Evolutionary conservation across 805 yeast genomes (phyloP).

Genomic region (Wickerhamiella shivajii): DNA sequence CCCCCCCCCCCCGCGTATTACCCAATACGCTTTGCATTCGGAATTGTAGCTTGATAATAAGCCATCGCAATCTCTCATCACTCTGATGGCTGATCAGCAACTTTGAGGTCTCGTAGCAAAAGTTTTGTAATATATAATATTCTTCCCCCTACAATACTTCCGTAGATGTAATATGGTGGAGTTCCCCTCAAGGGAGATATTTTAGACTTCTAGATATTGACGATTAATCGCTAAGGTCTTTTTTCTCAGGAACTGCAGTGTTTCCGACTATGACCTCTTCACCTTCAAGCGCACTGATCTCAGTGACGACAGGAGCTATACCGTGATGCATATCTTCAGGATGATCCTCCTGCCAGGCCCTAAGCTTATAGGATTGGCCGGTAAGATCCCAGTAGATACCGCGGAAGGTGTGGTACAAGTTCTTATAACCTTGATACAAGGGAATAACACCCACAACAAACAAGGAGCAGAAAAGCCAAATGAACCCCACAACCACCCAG

Average conservation of each 20-base stretch:
- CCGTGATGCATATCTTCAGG: conserved; percentile 52
- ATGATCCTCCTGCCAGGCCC: conserved; percentile 58
- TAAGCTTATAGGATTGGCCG: conserved; percentile 60
- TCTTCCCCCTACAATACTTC: too few relatives aligned
- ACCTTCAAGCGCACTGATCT: conserved; percentile 7
- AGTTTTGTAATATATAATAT: too few relatives aligned
- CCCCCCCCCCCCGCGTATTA: too few relatives aligned
- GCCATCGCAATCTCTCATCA: too few relatives aligned
- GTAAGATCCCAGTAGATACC: conserved; percentile 78
- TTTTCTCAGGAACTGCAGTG: conserved; percentile 5
- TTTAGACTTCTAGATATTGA: too few relatives aligned
- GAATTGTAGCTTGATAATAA: too few relatives aligned
- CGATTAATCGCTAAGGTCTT: too few relatives aligned
- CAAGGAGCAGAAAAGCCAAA: conserved; percentile 50
- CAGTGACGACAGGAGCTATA: conserved; percentile 4
- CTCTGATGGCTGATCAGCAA: too few relatives aligned
- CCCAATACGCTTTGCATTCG: too few relatives aligned
- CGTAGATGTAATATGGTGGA: too few relatives aligned
- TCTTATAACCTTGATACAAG: conserved; percentile 56
- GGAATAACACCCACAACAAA: conserved; percentile 55
- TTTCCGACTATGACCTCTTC: conserved; percentile 7
- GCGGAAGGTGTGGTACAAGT: conserved; percentile 46
- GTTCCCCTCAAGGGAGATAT: too few relatives aligned
- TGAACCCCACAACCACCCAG: conserved; percentile 69
- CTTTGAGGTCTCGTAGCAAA: too few relatives aligned